Base-by-base conservation (phyloP, 805 yeast species). In the Kazachstania martiniae region DNA sequence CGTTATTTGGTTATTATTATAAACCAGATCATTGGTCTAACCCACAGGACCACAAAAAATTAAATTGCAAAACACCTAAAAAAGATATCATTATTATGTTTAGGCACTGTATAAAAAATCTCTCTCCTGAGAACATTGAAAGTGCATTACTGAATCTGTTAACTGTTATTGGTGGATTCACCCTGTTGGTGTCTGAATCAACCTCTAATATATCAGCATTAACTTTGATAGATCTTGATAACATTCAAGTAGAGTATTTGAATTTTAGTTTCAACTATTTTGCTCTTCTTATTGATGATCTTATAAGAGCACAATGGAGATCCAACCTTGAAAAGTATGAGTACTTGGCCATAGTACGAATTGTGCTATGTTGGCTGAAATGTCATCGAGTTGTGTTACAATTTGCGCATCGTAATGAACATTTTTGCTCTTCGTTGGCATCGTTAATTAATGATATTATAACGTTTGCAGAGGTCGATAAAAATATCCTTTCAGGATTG, bases 281-380 rank as follows among this genome's bases (percentile, higher is more conserved):
- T 12, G 46, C 53, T 5, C 51, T 52, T 31, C 35, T 67, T 14
- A 39, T 52, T 18, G 38, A 41, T 8, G 28, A 45, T 3, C 46
- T 53, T n/a, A 37, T 56, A n/a, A 44, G 31, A 15, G 29, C 43
- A 7, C 39, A 42, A 10, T 50, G 48, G 44, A 26, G 13, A 12
- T 38, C 33, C 7, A 31, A 40, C 6, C 32, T 32, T 12, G 39
- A 45, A 17, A 36, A 39, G 3, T 30, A 15, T 7, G 32, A 38
- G 24, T 29, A 34, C 49, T n/a, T 46, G 59, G 34, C 70, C 63
- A 18, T 42, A 56, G 15, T 71, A 0, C 59, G 85, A 42, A 53
- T 76, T 10, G 47, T 70, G 26, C 55, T 71, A 12, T 65, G 69
- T 36, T 76, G 80, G 80, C 46, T 74, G 22, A 69, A 63, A 40